Evolutionary conservation across 257 asterid species (phyloP).

Genomic region (Eucommia ulmoides): DNA sequence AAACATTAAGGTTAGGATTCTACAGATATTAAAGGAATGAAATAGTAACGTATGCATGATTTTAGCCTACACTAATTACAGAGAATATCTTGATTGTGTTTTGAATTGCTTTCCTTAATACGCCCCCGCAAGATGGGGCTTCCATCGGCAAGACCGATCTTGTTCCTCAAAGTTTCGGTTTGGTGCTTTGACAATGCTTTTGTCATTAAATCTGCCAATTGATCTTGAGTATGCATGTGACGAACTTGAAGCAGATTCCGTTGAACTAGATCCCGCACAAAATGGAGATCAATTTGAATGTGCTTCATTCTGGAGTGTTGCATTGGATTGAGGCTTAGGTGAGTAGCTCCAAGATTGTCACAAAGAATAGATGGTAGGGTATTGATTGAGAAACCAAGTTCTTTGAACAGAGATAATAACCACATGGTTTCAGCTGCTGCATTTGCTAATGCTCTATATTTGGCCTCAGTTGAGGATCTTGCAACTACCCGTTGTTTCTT

Average conservation of each 20-base stretch:
- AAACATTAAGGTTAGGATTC: not conserved
- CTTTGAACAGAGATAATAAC: no score
- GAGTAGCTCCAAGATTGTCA: not conserved
- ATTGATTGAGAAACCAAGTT: no score
- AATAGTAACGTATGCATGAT: not conserved
- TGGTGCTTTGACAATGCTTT: not conserved
- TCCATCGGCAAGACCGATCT: not conserved
- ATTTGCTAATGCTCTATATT: no score
- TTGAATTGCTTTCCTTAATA: not conserved
- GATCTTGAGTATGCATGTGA: not conserved
- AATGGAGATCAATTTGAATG: not conserved
- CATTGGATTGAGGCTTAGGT: not conserved
- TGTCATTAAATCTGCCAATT: not conserved
- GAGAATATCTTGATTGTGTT: not conserved
- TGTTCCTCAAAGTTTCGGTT: not conserved
- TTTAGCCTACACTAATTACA: not conserved
- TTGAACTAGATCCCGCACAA: not conserved
- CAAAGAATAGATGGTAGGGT: no score
- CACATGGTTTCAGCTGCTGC: no score
- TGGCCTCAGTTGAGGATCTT: no score
- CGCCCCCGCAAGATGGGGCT: not conserved
- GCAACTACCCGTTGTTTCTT: no score
- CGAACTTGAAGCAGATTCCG: not conserved
- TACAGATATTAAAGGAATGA: no score
- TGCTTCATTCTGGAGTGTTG: not conserved